Conservation (phyloP, 345 rosid species). For the Populus alba region DNA sequence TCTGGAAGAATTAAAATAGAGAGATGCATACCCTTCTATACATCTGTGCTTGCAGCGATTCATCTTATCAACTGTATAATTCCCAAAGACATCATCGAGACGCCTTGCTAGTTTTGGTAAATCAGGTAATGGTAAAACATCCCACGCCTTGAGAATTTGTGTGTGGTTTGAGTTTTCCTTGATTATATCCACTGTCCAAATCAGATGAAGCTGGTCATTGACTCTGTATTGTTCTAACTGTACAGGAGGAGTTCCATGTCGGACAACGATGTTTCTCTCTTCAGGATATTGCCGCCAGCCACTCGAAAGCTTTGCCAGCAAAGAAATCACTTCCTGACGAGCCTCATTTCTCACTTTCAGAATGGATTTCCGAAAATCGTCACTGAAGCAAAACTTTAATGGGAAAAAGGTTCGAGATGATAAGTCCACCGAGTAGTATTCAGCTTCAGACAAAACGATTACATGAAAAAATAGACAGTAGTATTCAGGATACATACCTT, state of each 20-base stretch:
- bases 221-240: conserved; percentile 40
- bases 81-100: conserved; percentile 32
- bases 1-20: background rate
- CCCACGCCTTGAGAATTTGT: conserved; percentile 53
- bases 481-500: conserved; percentile 25
- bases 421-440: background rate
- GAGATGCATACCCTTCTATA: conserved; percentile 42
- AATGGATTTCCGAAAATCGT: conserved; percentile 41
- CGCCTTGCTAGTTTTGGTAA: conserved; percentile 33
- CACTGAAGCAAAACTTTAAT: conserved; percentile 44
- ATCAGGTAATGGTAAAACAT: conserved; percentile 42
- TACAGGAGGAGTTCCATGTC: conserved; percentile 31
- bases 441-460: background rate
- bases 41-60: conserved; percentile 40
- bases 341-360: conserved; percentile 14
- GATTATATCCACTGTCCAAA: conserved; percentile 39
- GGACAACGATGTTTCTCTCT: conserved; percentile 20
- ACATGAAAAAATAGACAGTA: background rate
- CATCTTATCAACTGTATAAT: conserved; percentile 34
- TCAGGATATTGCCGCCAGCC: conserved; percentile 41
- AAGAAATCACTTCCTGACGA: conserved; percentile 24
- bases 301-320: conserved; percentile 32
- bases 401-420: background rate
- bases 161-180: conserved; percentile 25
- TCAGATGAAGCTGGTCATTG: conserved; percentile 22